Base-by-base conservation (phyloP, 1,284 basidiomycete genomes). In the Sanghuangporus weigelae region DNA sequence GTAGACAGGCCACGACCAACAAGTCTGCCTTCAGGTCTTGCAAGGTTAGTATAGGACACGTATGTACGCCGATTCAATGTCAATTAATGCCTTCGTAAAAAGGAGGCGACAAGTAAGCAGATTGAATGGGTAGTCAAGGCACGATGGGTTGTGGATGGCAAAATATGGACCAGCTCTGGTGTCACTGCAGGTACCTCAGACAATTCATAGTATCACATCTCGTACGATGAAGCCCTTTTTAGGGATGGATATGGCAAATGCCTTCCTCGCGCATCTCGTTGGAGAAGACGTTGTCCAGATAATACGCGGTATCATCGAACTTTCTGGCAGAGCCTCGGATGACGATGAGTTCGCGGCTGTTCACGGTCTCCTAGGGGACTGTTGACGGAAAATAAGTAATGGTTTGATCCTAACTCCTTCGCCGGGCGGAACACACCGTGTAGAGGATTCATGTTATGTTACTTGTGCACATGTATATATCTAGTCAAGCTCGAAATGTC, bases 161-260 rank as follows among this genome's bases (percentile, higher is more conserved):
- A 74, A 31, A 66, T 74, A 39, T 79, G 77, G 77, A 77, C 75
- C 0, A 70, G 71, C 48, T 74, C 74, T 35, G 77, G 77, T n/a
- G 74, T 78, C 16, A 73, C 73, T 7, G 76, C 77, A 26, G 77
- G 75, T 72, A 57, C 16, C 66, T 53, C 42, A 21, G 16, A n/a
- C 21, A 46, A n/a, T 16, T 42, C 26, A 31, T 31, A 31, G 26
- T 31, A 12, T 1, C 35, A 23, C 16, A 19, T 53, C 19, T 53
- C 31, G 50, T 53, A 11, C 50, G 26, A 2, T 31, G 26, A 21
- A 26, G 12, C 7, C n/a, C 19, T 21, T 19, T 57, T n/a, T 49
- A 75, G 73, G 74, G 10, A 71, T 72, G 66, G 76, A 77, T 60
- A 67, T 75, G 67, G 71, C 73, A 1, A 71, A 72, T 40, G 76